Percentiles rank a stretch among this genome's conserved stretches.
Evolutionary conservation across 805 yeast genomes (phyloP).

Genomic region (Zygotorulaspora danielsina): DNA sequence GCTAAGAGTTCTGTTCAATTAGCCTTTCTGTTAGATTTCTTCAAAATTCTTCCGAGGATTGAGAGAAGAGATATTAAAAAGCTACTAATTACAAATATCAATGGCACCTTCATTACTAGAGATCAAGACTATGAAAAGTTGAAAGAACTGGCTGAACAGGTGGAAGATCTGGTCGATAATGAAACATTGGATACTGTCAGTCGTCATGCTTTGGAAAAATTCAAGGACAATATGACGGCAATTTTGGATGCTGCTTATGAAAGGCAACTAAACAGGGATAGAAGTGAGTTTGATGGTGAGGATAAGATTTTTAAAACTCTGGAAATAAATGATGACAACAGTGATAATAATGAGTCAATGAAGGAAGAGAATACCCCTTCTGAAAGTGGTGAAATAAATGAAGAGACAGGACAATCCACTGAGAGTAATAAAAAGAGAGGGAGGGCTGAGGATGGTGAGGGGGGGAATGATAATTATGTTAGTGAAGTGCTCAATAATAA

Average conservation of each 20-base stretch:
- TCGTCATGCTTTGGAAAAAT: conserved; percentile 36
- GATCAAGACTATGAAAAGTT: conserved; percentile 28
- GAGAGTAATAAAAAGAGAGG: no score
- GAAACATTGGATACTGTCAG: conserved; percentile 34
- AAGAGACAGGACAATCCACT: no score
- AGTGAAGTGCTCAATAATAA: no score
- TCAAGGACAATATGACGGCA: conserved; percentile 16
- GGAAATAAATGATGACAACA: conserved; percentile 8
- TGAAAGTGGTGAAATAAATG: no score
- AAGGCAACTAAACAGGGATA: conserved; percentile 3
- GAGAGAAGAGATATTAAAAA: conserved; percentile 52
- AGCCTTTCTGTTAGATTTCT: conserved; percentile 50
- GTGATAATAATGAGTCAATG: no score
- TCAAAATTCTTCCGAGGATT: conserved; percentile 45
- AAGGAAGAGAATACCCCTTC: no score
- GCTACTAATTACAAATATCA: conserved; percentile 47
- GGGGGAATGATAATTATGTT: no score
- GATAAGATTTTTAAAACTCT: conserved; percentile 25
- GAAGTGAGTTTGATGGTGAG: conserved; percentile 8
- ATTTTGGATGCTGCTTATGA: conserved; percentile 15
- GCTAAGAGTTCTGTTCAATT: conserved; percentile 49
- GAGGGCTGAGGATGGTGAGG: no score
- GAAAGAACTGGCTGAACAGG: conserved; percentile 23
- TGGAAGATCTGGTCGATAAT: conserved; percentile 34
- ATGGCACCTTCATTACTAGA: conserved; percentile 44